A percentile compares a stretch with the other conserved stretches of the same genome.
These are phyloP conservation scores for Scytalidium lignicola DNA, from an alignment of 2,329 filamentous ascomycete species.

Conservation along the genomic window DNA sequence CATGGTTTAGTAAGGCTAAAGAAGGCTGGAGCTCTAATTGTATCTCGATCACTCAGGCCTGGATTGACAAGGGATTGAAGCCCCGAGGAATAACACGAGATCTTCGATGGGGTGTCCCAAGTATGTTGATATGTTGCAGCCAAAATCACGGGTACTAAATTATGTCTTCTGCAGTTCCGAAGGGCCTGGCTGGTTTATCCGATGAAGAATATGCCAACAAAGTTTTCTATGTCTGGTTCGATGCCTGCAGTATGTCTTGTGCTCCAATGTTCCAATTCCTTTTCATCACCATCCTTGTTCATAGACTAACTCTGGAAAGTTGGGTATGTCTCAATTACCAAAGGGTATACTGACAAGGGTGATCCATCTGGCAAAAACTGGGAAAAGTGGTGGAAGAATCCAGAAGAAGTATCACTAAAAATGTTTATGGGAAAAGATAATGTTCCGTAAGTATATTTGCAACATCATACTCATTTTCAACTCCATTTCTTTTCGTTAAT, in stretches of 20 bases:
- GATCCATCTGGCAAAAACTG: constrained; percentile 55
- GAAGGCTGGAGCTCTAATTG: constrained; percentile 79
- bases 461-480: no score
- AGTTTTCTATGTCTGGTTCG: constrained; percentile 84
- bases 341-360: constrained; percentile 65
- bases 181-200: constrained; percentile 24
- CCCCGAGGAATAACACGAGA: constrained; percentile 88
- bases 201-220: constrained; percentile 61
- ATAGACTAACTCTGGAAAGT: constrained; percentile 31
- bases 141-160: no score
- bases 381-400: constrained; percentile 93
- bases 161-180: not conserved
- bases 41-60: constrained; percentile 70
- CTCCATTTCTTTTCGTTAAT: no score
- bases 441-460: no score
- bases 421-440: constrained; percentile 64
- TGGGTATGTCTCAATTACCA: constrained; percentile 92
- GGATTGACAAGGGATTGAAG: constrained; percentile 79
- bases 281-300: no score
- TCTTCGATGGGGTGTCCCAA: constrained; percentile 72
- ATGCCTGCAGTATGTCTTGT: constrained; percentile 58
- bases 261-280: no score
- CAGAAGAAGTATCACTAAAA: constrained; percentile 80
- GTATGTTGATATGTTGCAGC: constrained; percentile 24
- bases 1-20: constrained; percentile 71